phyloP scores from a whole-genome alignment of 306 rosid genomes.

The Dryas drummondii region DNA sequence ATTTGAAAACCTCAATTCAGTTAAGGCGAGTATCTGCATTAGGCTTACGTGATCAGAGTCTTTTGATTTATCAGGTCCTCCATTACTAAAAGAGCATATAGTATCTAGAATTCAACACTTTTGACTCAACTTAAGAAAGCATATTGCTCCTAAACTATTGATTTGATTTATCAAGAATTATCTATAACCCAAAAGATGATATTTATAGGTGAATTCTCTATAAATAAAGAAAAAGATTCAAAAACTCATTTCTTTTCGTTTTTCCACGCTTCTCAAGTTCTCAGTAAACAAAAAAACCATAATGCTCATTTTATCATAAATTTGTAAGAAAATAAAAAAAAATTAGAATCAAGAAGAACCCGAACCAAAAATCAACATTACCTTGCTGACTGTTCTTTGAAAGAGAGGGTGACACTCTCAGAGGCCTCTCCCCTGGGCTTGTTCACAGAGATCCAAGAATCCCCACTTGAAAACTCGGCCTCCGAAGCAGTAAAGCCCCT shows the following conservation, averaged over 20 bases:
- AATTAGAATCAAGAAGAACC: background rate
- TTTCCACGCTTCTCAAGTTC: background rate
- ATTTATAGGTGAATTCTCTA: background rate
- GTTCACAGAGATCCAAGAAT: slow-evolving; percentile 60
- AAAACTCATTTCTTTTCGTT: background rate
- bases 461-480: slow-evolving; percentile 11
- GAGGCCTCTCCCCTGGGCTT: slow-evolving; percentile 45
- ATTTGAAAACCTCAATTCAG: background rate
- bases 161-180: too few relatives aligned
- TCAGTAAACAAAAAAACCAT: slow-evolving; percentile 10
- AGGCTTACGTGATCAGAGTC: too few relatives aligned
- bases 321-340: background rate
- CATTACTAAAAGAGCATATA: too few relatives aligned
- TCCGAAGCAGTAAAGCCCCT: slow-evolving; percentile 35
- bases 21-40: background rate
- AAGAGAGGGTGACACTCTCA: slow-evolving; percentile 50
- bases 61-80: too few relatives aligned
- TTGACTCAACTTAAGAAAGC: too few relatives aligned
- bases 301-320: background rate
- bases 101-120: too few relatives aligned
- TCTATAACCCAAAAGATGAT: too few relatives aligned
- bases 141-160: too few relatives aligned
- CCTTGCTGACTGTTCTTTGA: slow-evolving; percentile 60
- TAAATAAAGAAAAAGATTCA: background rate
- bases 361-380: slow-evolving; percentile 16